Evolutionary conservation across 225 moss, liverwort and hornwort species (phyloP), one percentile per base, ranked within the genome.

Genomic region (Ulota crispa): DNA sequence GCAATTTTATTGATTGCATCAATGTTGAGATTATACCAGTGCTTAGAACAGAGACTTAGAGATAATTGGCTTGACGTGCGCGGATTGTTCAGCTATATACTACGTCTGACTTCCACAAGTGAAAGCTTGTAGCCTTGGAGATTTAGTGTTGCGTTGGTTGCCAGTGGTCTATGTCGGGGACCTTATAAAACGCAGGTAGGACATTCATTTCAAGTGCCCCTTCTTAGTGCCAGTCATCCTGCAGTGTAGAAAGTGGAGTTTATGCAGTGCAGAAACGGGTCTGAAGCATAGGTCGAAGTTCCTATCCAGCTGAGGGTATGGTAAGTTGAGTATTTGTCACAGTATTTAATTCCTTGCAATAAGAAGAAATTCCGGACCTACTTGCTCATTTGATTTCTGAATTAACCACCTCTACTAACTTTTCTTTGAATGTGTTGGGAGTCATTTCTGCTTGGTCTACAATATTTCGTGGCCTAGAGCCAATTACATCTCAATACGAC

Each of bases 1-100:
- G 12, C 64, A 78, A 69, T 81, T 89, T 64, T 89, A 87, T 52
- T 89, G 57, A 45, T 45, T 14, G 39, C 53, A 3, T 54, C 24
- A 32, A 61, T 64, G 9, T n/a, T n/a, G 50, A 39, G 54, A 78
- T 67, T 21, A 39, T 20, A 28, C 12, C 20, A 54, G 26, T 36
- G 66, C 66, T 24, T 24, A 64, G 77, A 6, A 32, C 3, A 31
- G 24, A 13, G 78, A 39, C 52, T 55, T 68, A 39, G 36, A 55
- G 55, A 13, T 27, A 12, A 54, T 37, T 66, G 53, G 26, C 9
- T 66, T 78, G 39, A 32, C 34, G 23, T 23, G 72, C 54, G 55
- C 37, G 21, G 68, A 39, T 66, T 66, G 36, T 36, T 52, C 18
- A 34, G 18, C n/a, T 18, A 11, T 4, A 10, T 4, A 18, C 24